Percentiles rank a stretch among this genome's conserved stretches.
Evolutionary conservation across 2,329 filamentous ascomycete genomes (phyloP).

Genomic region (Sclerotinia spermophila): DNA sequence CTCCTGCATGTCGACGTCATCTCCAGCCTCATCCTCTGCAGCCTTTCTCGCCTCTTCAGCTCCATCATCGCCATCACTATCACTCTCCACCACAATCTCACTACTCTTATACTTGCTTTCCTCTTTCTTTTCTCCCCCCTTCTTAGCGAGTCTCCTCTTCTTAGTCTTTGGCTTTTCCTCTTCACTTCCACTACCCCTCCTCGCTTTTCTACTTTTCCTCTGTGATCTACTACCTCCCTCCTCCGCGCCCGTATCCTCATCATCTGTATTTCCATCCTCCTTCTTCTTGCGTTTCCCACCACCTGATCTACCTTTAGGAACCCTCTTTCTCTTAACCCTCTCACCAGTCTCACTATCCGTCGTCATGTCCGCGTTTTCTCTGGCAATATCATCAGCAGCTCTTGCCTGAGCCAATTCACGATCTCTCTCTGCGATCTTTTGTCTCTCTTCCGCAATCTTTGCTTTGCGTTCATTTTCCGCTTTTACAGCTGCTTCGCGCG

Average conservation of each 20-base stretch:
- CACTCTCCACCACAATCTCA: slow-evolving; percentile 38
- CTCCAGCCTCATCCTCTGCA: slow-evolving; percentile 26
- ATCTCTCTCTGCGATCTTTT: slow-evolving; percentile 73
- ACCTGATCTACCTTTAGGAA: slow-evolving; percentile 40
- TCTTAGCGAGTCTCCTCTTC: slow-evolving; percentile 37
- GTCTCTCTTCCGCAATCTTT: slow-evolving; percentile 81
- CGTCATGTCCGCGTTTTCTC: slow-evolving; percentile 74
- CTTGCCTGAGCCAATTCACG: slow-evolving; percentile 68
- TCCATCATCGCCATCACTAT: slow-evolving; percentile 36
- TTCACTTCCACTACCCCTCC: slow-evolving; percentile 34
- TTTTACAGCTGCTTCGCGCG: slow-evolving; percentile 63
- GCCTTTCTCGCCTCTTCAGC: slow-evolving; percentile 29
- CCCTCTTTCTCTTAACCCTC: slow-evolving; percentile 74
- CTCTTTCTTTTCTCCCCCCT: slow-evolving; percentile 28
- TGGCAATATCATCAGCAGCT: slow-evolving; percentile 63
- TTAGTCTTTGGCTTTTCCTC: slow-evolving; percentile 39
- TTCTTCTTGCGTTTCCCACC: slow-evolving; percentile 44
- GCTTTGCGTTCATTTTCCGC: slow-evolving; percentile 70
- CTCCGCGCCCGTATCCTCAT: slow-evolving; percentile 35
- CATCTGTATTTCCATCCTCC: slow-evolving; percentile 37
- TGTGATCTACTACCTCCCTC: slow-evolving; percentile 15
- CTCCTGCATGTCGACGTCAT: slow-evolving; percentile 24
- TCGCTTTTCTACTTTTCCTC: slow-evolving; percentile 22
- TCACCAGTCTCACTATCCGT: slow-evolving; percentile 80
- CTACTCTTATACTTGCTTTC: slow-evolving; percentile 38